A percentile compares a stretch with the other conserved stretches of the same genome.
Evolutionary conservation across 768 basidiomycete genomes (phyloP).

Genomic region (Boletus bicolor): DNA sequence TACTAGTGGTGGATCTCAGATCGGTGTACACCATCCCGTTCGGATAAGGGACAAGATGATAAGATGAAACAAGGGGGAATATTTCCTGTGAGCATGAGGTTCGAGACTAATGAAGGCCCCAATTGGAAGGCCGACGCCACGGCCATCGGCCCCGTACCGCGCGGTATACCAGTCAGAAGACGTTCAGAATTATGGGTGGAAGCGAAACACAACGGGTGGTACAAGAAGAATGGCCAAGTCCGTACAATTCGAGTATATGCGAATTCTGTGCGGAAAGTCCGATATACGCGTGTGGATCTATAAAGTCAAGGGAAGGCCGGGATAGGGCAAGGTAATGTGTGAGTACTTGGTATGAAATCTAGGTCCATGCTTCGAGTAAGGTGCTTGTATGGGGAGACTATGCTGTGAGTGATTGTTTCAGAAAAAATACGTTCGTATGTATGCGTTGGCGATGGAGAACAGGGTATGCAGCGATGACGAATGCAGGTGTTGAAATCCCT

Average conservation of each 20-base stretch:
- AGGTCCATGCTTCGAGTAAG: constrained; percentile 12
- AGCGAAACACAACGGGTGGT: constrained; percentile 7
- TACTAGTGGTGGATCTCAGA: background rate
- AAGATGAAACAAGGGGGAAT: background rate
- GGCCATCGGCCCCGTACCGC: background rate
- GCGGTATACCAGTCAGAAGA: background rate
- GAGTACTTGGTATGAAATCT: constrained; percentile 14
- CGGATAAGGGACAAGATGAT: background rate
- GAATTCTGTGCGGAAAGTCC: constrained; percentile 13
- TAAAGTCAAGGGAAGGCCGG: constrained; percentile 10
- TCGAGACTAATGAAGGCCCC: background rate
- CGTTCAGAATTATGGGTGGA: constrained; percentile 7
- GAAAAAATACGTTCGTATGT: background rate
- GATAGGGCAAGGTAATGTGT: background rate
- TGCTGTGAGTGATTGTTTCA: constrained; percentile 9
- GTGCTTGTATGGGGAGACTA: constrained; percentile 6
- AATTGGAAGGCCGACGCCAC: background rate
- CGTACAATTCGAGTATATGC: constrained; percentile 15
- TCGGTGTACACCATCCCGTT: background rate
- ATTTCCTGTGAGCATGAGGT: background rate
- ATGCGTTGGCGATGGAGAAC: background rate
- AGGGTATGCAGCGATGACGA: background rate
- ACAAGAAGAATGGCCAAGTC: constrained; percentile 19
- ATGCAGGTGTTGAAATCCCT: background rate
- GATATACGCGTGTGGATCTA: constrained; percentile 6